Conservation (phyloP, 306 rosid species). For the Corylus avellana region DNA sequence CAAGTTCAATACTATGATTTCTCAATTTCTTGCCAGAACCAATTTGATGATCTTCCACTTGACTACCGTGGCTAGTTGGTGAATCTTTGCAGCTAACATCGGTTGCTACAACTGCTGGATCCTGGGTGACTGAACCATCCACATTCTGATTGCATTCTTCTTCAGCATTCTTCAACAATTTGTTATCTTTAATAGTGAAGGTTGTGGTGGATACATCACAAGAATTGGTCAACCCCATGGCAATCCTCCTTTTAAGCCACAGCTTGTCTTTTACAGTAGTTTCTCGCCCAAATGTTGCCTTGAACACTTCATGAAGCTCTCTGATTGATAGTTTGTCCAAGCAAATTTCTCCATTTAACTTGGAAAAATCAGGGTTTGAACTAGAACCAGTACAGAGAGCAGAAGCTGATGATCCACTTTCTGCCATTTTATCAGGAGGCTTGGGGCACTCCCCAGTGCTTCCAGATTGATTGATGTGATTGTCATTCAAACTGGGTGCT, state of each 20-base stretch:
- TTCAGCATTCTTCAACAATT: slow-evolving; percentile 47
- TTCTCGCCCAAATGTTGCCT: slow-evolving; percentile 88
- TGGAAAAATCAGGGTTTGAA: slow-evolving; percentile 50
- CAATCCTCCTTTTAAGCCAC: slow-evolving; percentile 94
- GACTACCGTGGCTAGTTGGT: slow-evolving; percentile 39
- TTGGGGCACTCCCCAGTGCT: slow-evolving; percentile 54
- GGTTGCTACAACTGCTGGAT: slow-evolving; percentile 32
- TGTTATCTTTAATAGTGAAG: slow-evolving; percentile 64
- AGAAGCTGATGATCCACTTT: slow-evolving; percentile 70
- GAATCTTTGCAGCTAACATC: slow-evolving; percentile 42
- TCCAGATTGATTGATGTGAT: slow-evolving; percentile 49
- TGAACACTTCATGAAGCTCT: slow-evolving; percentile 89
- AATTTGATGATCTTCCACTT: slow-evolving; percentile 46
- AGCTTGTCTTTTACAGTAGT: slow-evolving; percentile 90
- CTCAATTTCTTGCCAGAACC: slow-evolving; percentile 45
- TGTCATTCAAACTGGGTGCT: slow-evolving; percentile 44
- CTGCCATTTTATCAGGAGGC: slow-evolving; percentile 56
- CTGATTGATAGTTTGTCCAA: slow-evolving; percentile 81
- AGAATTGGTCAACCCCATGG: slow-evolving; percentile 91
- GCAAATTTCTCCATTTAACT: slow-evolving; percentile 72
- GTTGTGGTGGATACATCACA: slow-evolving; percentile 74
- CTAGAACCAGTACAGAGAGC: slow-evolving; percentile 37
- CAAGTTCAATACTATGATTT: slow-evolving; percentile 47
- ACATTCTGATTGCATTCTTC: slow-evolving; percentile 48
- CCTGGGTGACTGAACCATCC: slow-evolving; percentile 33